A percentile compares a stretch with the other conserved stretches of the same genome.
Evolutionary conservation across 495 filamentous ascomycete species (phyloP).

Genomic region (Paragyromitra xinjiangensis): DNA sequence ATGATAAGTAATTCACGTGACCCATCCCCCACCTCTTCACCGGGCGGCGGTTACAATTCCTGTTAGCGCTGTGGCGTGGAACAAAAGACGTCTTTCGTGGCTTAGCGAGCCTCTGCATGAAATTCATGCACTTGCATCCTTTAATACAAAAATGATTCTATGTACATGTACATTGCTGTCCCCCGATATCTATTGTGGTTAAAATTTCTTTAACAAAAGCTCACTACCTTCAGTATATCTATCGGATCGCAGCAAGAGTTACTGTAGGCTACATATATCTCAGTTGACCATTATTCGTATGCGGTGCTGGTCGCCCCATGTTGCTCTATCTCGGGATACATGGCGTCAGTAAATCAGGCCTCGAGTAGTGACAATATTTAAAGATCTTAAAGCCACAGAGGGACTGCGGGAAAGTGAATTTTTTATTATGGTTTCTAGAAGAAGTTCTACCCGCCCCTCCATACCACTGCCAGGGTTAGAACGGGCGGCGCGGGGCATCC

Average conservation of each 20-base stretch:
- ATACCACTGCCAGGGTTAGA: neutral
- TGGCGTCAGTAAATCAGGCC: slow-evolving; percentile 1
- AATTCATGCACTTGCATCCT: slow-evolving; percentile 28
- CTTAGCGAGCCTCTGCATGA: slow-evolving; percentile 37
- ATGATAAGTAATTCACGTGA: slow-evolving; percentile 28
- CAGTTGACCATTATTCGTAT: neutral
- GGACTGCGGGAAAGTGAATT: neutral
- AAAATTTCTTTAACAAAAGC: neutral
- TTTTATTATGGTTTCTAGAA: neutral
- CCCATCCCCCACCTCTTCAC: slow-evolving; percentile 23
- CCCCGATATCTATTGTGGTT: neutral
- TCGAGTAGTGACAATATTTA: neutral
- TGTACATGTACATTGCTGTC: neutral
- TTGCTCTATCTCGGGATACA: neutral
- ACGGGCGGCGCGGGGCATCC: neutral
- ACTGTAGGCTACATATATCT: neutral
- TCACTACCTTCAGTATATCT: neutral
- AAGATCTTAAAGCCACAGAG: neutral
- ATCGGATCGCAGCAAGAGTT: neutral
- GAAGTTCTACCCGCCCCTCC: neutral
- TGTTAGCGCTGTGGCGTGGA: slow-evolving; percentile 25
- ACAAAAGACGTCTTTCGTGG: slow-evolving; percentile 29
- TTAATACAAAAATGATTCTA: neutral
- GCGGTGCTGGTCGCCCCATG: neutral
- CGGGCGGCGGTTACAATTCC: slow-evolving; percentile 40